phyloP scores from a whole-genome alignment of 164 flowering plant genomes.

The Tetrastigma voinierianum region DNA sequence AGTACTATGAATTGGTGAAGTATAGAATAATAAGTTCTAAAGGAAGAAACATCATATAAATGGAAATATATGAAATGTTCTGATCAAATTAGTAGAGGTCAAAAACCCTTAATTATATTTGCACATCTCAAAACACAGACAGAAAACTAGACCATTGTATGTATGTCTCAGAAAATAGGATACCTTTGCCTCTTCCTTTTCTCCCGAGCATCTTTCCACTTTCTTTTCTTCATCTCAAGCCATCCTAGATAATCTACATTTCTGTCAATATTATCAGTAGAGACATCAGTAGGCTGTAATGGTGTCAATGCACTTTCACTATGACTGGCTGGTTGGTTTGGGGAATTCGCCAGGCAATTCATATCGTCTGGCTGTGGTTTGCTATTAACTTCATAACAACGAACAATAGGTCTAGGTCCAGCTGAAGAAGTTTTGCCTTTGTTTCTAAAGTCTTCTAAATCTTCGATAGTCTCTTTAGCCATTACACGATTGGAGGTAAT shows the following conservation, averaged over 20 bases:
- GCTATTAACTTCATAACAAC: slow-evolving; percentile 47
- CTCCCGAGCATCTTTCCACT: slow-evolving; percentile 79
- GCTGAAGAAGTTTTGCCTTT: slow-evolving; percentile 25
- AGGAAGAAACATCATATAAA: not conserved
- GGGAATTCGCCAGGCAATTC: slow-evolving; percentile 13
- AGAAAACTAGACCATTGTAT: not conserved
- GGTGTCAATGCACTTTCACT: slow-evolving; percentile 13
- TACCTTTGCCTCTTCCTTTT: slow-evolving; percentile 83
- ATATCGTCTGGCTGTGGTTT: slow-evolving; percentile 23
- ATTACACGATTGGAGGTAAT: slow-evolving; percentile 14
- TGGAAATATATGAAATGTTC: not conserved
- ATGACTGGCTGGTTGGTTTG: slow-evolving; percentile 22
- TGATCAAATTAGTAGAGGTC: not conserved
- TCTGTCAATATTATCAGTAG: slow-evolving; percentile 53
- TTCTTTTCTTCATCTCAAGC: slow-evolving; percentile 85
- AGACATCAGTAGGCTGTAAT: slow-evolving; percentile 17
- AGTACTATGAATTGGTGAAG: no score
- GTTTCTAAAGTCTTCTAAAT: slow-evolving; percentile 74
- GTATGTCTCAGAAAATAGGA: not conserved
- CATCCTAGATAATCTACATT: slow-evolving; percentile 87
- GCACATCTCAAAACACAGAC: not conserved
- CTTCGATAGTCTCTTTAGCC: slow-evolving; percentile 39
- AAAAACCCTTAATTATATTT: not conserved
- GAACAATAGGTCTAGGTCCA: slow-evolving; percentile 71
- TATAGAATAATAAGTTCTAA: not conserved